Evolutionary conservation across 495 filamentous ascomycete genomes (phyloP).

Genomic region (Podospora didyma): DNA sequence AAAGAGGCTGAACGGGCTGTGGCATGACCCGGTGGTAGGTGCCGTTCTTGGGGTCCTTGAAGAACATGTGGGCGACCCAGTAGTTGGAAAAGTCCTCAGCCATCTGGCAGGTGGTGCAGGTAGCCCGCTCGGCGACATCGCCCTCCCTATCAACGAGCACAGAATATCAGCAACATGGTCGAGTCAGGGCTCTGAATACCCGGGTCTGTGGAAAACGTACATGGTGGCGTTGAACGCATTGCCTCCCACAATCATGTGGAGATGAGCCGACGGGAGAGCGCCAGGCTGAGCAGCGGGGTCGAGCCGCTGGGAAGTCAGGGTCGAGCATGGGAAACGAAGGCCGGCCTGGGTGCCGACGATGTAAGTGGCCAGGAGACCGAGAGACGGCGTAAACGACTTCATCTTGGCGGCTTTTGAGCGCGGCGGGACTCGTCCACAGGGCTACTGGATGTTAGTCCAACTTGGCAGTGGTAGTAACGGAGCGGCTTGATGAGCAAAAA

Average conservation of each 20-base stretch:
- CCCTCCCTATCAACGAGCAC: slow-evolving; percentile 11
- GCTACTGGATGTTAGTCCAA: neutral
- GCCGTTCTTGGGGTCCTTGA: slow-evolving; percentile 38
- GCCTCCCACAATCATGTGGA: slow-evolving; percentile 44
- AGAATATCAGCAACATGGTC: too few relatives aligned
- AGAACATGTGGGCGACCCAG: slow-evolving; percentile 44
- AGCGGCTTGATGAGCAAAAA: neutral
- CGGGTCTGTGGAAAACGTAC: slow-evolving; percentile 4
- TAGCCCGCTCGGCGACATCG: slow-evolving; percentile 34
- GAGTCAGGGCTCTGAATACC: neutral
- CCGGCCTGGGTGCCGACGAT: slow-evolving; percentile 33
- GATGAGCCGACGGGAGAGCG: slow-evolving; percentile 32
- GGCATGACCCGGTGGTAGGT: slow-evolving; percentile 39
- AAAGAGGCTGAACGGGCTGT: neutral
- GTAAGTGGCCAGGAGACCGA: slow-evolving; percentile 19
- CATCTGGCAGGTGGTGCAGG: slow-evolving; percentile 17
- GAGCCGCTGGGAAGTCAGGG: slow-evolving; percentile 36
- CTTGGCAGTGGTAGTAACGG: too few relatives aligned
- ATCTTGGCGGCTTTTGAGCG: slow-evolving; percentile 20
- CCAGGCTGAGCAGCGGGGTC: slow-evolving; percentile 37
- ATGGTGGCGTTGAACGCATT: slow-evolving; percentile 44
- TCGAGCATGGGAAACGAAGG: slow-evolving; percentile 41
- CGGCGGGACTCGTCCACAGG: neutral
- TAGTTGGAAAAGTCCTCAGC: slow-evolving; percentile 22
- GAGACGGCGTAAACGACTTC: slow-evolving; percentile 36